Evolutionary conservation across 2,329 filamentous ascomycete species (phyloP).

Genomic region (Aureobasidium sp.): DNA sequence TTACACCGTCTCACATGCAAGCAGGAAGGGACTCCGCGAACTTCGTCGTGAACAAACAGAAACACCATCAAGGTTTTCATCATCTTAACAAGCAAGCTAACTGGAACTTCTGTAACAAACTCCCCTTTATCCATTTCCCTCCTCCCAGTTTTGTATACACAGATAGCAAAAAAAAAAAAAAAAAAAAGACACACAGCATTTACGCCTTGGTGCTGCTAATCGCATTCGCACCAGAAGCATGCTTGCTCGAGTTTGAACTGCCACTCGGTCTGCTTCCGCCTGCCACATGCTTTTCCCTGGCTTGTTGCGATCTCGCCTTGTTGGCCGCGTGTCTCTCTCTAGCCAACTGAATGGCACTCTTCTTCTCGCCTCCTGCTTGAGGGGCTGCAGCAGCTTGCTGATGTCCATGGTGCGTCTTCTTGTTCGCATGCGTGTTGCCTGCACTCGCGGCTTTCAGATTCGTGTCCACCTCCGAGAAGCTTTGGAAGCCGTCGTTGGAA

Average conservation of each 20-base stretch:
- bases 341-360: conserved; percentile 48
- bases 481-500: conserved; percentile 42
- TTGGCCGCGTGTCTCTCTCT: conserved; percentile 46
- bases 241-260: background rate
- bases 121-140: background rate
- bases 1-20: background rate
- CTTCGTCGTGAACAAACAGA: too few relatives aligned
- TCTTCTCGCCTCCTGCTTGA: conserved; percentile 22
- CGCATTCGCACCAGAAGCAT: conserved; percentile 5
- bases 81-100: background rate
- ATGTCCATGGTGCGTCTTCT: background rate
- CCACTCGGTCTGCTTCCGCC: background rate
- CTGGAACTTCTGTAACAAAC: background rate
- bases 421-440: conserved; percentile 14
- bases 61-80: background rate
- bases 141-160: too few relatives aligned
- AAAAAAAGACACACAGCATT: background rate
- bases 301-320: conserved; percentile 29
- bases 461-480: conserved; percentile 38
- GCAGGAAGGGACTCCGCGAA: too few relatives aligned
- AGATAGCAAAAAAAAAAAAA: too few relatives aligned
- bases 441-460: conserved; percentile 14
- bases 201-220: conserved; percentile 1
- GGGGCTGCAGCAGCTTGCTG: background rate
- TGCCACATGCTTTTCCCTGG: background rate